Percentiles rank a stretch among this genome's conserved stretches.
Evolutionary conservation across 371 early-diverging fungal genomes (phyloP).

Genomic region (Mucor irregularis): DNA sequence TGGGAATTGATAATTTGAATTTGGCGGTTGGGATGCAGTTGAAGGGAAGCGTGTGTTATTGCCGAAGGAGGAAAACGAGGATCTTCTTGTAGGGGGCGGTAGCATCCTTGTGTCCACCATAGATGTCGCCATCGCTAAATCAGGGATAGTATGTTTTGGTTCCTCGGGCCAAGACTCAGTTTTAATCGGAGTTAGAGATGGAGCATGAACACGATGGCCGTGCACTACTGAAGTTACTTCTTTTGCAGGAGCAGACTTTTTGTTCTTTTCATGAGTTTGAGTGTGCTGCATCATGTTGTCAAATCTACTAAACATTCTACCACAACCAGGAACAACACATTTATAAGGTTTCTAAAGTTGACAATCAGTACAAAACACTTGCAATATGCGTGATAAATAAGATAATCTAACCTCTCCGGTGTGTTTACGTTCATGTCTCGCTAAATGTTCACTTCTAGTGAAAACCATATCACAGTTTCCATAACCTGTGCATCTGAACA

Average conservation of each 20-base stretch:
- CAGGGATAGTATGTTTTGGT: background rate
- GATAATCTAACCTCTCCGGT: constrained; percentile 54
- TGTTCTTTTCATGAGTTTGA: constrained; percentile 30
- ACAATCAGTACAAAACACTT: background rate
- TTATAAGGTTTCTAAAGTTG: constrained; percentile 26
- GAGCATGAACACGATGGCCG: background rate
- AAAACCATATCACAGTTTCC: constrained; percentile 57
- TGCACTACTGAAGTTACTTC: background rate
- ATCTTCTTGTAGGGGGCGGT: constrained; percentile 11
- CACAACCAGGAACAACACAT: constrained; percentile 21
- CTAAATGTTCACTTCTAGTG: constrained; percentile 55
- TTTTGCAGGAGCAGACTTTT: background rate
- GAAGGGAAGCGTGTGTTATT: background rate
- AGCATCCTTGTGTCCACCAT: constrained; percentile 14
- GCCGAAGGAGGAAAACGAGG: background rate
- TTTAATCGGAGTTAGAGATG: constrained; percentile 3
- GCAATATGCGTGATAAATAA: background rate
- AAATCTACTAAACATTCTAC: constrained; percentile 28
- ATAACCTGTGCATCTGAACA: constrained; percentile 50
- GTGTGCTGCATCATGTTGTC: constrained; percentile 37
- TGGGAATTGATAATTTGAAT: background rate
- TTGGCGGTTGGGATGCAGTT: background rate
- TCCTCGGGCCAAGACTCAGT: background rate
- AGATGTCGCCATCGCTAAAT: background rate
- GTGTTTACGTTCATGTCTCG: constrained; percentile 57